These are phyloP conservation scores for Iberis pinnata DNA, from an alignment of 345 rosid species.

Conservation along the genomic window DNA sequence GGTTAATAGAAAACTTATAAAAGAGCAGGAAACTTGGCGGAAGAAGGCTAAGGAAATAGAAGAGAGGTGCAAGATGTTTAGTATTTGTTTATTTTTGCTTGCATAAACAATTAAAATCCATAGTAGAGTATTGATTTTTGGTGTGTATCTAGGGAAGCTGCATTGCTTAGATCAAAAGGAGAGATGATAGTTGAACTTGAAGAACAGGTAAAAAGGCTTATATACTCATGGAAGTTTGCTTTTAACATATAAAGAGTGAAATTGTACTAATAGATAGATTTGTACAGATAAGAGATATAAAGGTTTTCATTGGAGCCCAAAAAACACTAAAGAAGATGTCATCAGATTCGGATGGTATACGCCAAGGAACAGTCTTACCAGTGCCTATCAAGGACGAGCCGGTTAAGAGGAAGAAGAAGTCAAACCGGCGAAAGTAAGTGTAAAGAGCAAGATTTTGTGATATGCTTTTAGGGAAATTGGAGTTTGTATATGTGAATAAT, in stretches of 20 bases:
- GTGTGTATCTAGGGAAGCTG: constrained; percentile 41
- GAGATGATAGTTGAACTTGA: constrained; percentile 61
- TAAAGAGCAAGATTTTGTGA: constrained; percentile 17
- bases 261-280: too few relatives aligned
- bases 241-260: too few relatives aligned
- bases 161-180: constrained; percentile 40
- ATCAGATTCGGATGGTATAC: constrained; percentile 46
- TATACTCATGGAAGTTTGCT: too few relatives aligned
- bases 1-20: constrained; percentile 64
- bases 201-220: too few relatives aligned
- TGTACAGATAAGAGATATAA: constrained; percentile 89
- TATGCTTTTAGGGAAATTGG: neutral
- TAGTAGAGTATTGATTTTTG: neutral
- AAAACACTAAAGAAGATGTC: constrained; percentile 49
- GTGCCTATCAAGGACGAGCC: constrained; percentile 50
- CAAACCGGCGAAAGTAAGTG: constrained; percentile 38
- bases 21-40: constrained; percentile 61
- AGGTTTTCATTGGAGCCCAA: constrained; percentile 64
- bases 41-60: constrained; percentile 63
- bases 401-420: constrained; percentile 44
- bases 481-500: neutral
- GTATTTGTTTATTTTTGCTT: neutral
- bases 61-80: constrained; percentile 48
- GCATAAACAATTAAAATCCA: neutral
- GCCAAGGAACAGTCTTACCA: constrained; percentile 61